Conservation (phyloP, 306 rosid species). For the Sechiopsis laciniata region DNA sequence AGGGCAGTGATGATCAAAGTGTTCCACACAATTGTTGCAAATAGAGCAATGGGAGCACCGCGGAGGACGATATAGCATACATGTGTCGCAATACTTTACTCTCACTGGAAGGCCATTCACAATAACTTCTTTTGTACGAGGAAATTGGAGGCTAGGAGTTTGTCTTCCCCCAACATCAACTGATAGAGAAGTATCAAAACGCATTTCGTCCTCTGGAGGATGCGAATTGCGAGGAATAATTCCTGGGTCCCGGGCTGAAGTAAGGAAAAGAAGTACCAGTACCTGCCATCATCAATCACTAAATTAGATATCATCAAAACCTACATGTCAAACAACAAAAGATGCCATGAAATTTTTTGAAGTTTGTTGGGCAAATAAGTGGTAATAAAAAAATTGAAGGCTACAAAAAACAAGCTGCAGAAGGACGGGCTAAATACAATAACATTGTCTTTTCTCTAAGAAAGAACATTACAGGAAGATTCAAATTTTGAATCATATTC, state of each 20-base stretch:
- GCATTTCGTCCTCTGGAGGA: conserved; percentile 88
- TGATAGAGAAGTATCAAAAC: conserved; percentile 51
- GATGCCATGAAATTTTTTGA: not conserved
- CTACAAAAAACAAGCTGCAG: not conserved
- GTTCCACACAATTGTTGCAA: conserved; percentile 95
- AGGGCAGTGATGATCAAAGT: conserved; percentile 95
- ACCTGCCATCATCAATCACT: conserved; percentile 55
- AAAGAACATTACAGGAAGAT: not conserved
- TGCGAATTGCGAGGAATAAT: conserved; percentile 79
- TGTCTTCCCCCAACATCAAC: conserved; percentile 61
- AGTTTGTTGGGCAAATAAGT: not conserved
- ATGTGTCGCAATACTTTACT: conserved; percentile 90
- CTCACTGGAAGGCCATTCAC: conserved; percentile 65
- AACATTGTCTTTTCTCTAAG: not conserved
- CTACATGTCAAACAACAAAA: conserved; percentile 21
- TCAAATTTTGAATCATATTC: not conserved
- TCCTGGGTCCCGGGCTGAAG: conserved; percentile 94
- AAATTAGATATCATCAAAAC: conserved; percentile 34
- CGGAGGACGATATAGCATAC: conserved; percentile 93
- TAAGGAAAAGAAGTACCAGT: conserved; percentile 76
- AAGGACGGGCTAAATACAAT: not conserved
- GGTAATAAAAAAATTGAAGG: not conserved
- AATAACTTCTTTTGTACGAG: conserved; percentile 63
- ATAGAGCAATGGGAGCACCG: conserved; percentile 97
- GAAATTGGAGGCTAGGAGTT: conserved; percentile 73